Evolutionary conservation across 495 filamentous ascomycete species (phyloP).

Genomic region (Daldinia concentrica): DNA sequence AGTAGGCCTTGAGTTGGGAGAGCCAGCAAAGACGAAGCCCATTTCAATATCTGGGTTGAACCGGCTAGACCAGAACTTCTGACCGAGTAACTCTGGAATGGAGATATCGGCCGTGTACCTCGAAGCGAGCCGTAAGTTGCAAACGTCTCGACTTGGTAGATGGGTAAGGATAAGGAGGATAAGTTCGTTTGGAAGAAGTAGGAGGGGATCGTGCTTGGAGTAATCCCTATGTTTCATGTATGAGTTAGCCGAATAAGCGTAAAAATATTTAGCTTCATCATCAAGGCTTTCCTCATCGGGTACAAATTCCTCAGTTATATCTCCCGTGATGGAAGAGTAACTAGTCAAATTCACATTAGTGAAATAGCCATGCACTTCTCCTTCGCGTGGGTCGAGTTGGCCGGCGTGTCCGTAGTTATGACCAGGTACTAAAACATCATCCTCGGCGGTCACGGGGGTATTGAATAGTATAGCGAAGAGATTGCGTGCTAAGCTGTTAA

Average conservation of each 20-base stretch:
- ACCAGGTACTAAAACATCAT: not conserved
- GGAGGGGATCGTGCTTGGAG: not conserved
- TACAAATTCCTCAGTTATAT: not conserved
- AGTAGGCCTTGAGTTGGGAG: not conserved
- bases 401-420: not conserved
- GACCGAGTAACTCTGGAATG: not conserved
- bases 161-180: slow-evolving; percentile 19
- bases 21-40: not conserved
- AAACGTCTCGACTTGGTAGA: slow-evolving; percentile 20
- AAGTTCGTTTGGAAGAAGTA: slow-evolving; percentile 22
- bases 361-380: not conserved
- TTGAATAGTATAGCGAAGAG: not conserved
- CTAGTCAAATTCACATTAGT: not conserved
- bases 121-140: slow-evolving; percentile 16
- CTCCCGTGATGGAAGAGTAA: not conserved
- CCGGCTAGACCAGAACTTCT: not conserved
- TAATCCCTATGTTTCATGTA: not conserved
- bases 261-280: not conserved
- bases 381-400: not conserved
- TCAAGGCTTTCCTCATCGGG: not conserved
- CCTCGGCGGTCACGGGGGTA: not conserved
- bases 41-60: not conserved
- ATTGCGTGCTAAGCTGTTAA: not conserved
- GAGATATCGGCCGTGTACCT: slow-evolving; percentile 15
- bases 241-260: not conserved